Percentiles rank a stretch among this genome's conserved stretches.
Evolutionary conservation across 805 yeast genomes (phyloP).

Genomic region (Spathaspora hagerdaliae): DNA sequence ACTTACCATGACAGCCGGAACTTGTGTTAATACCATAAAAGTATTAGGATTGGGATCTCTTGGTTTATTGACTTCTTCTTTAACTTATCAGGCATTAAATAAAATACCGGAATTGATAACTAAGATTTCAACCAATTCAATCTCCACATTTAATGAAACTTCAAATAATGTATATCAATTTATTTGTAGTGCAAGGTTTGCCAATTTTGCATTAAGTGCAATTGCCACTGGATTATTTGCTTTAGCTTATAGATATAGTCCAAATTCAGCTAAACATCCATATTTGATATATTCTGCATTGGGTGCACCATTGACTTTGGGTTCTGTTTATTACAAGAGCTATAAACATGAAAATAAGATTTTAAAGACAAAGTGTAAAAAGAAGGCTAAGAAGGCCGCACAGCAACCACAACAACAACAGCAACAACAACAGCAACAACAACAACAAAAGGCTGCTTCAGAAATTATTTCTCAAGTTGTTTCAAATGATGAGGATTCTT

Average conservation of each 20-base stretch:
- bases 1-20: constrained; percentile 15
- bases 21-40: constrained; percentile 47
- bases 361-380: constrained; percentile 6
- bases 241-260: constrained; percentile 54
- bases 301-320: constrained; percentile 45
- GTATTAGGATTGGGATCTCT: constrained; percentile 62
- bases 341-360: constrained; percentile 14
- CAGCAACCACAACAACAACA: background rate
- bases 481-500: constrained; percentile 21
- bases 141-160: background rate
- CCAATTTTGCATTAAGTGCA: constrained; percentile 37
- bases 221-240: constrained; percentile 49
- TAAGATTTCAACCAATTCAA: constrained; percentile 4
- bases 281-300: constrained; percentile 64
- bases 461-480: background rate
- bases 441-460: background rate
- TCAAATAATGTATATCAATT: constrained; percentile 11
- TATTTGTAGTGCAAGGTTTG: constrained; percentile 18
- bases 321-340: constrained; percentile 14
- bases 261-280: constrained; percentile 61
- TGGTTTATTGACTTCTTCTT: constrained; percentile 59
- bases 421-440: background rate
- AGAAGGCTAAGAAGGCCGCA: constrained; percentile 1
- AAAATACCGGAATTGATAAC: constrained; percentile 26
- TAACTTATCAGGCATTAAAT: constrained; percentile 37